A percentile compares a stretch with the other conserved stretches of the same genome.
Conservation (phyloP, 1,284 basidiomycete species). For the Xerocomus cyaneibrunnescens region DNA sequence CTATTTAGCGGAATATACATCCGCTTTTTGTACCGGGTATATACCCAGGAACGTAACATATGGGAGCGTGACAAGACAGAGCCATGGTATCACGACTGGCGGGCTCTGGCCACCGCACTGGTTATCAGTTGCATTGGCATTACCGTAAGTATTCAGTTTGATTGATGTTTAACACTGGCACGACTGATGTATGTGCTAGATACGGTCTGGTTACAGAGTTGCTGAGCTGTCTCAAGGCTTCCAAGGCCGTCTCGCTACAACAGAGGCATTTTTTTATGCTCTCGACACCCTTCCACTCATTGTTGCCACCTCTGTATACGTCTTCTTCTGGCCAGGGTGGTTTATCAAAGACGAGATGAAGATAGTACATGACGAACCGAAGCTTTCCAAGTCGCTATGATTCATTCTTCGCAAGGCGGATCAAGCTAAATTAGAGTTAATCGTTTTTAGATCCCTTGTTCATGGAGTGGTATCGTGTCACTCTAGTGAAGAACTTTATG, state of each 20-base stretch:
- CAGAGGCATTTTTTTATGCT: slow-evolving; percentile 63
- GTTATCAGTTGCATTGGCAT: slow-evolving; percentile 65
- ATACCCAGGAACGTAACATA: slow-evolving; percentile 42
- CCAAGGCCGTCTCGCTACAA: slow-evolving; percentile 57
- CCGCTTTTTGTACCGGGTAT: slow-evolving; percentile 57
- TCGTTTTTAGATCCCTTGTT: neutral
- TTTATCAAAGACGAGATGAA: slow-evolving; percentile 39
- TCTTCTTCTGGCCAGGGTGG: slow-evolving; percentile 60
- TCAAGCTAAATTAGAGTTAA: neutral
- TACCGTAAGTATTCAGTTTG: slow-evolving; percentile 43
- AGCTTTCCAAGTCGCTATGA: neutral
- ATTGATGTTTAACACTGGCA: neutral
- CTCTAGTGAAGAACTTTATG: too few relatives aligned
- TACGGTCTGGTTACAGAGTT: slow-evolving; percentile 68
- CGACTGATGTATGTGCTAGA: slow-evolving; percentile 36
- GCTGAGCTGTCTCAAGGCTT: slow-evolving; percentile 68
- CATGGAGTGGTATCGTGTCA: neutral
- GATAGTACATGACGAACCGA: neutral
- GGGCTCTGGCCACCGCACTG: slow-evolving; percentile 52
- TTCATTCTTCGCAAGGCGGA: neutral
- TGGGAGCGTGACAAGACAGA: slow-evolving; percentile 43
- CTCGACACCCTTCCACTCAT: slow-evolving; percentile 68
- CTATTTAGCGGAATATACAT: slow-evolving; percentile 58
- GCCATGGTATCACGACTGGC: slow-evolving; percentile 60
- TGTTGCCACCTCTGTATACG: slow-evolving; percentile 55